phyloP scores from a whole-genome alignment of 2,329 filamentous ascomycete genomes.

The Fusarium acutatum region DNA sequence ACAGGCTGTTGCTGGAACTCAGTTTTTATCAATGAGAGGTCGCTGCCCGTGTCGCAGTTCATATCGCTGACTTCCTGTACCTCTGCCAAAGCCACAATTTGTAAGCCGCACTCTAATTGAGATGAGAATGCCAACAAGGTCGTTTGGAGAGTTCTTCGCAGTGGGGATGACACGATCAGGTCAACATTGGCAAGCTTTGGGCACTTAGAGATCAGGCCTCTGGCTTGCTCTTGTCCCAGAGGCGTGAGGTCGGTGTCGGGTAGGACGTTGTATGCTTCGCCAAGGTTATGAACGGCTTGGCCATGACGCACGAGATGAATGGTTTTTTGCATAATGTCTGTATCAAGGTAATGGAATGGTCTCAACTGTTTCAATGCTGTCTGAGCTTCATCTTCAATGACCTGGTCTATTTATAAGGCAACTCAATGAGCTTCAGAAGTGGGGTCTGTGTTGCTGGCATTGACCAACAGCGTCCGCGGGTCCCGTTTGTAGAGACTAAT shows the following conservation, averaged over 20 bases:
- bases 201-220: not conserved
- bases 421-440: fast-evolving
- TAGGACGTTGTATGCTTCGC: not conserved
- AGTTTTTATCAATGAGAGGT: not conserved
- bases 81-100: not conserved
- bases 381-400: fast-evolving
- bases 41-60: not conserved
- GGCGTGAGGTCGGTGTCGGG: not conserved
- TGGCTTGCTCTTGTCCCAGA: not conserved
- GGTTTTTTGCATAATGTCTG: not conserved
- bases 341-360: fast-evolving
- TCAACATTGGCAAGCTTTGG: not conserved
- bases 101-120: not conserved
- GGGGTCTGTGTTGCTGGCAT: not conserved
- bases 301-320: not conserved
- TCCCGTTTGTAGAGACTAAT: fast-evolving
- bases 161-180: not conserved
- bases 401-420: not conserved
- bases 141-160: not conserved
- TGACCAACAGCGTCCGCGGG: not conserved
- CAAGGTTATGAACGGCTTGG: not conserved
- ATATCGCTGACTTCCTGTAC: not conserved
- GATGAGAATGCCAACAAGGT: not conserved
- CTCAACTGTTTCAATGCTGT: fast-evolving
- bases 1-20: not conserved